These are phyloP conservation scores for Malus hybrid DNA, from an alignment of 331 rosid genomes.

Conservation along the genomic window DNA sequence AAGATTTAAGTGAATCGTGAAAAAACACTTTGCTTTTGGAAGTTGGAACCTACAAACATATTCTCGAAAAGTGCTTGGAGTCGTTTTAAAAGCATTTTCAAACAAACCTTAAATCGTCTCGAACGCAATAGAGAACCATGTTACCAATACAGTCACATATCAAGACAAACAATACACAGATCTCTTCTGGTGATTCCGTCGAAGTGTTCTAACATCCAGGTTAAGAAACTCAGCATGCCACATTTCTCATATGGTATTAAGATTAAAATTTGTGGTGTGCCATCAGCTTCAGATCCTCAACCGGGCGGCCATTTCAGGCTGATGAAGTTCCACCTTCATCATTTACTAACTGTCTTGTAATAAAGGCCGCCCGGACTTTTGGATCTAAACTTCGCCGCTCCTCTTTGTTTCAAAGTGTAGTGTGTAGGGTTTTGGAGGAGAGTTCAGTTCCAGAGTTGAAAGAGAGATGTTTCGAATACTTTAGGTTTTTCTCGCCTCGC, in stretches of 20 bases:
- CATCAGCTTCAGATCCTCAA: constrained; percentile 24
- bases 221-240: background rate
- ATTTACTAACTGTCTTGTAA: constrained; percentile 22
- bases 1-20: too few species aligned
- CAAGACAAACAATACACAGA: background rate
- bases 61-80: too few species aligned
- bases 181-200: background rate
- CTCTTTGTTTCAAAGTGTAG: too few species aligned
- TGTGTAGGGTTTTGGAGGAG: background rate
- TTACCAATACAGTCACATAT: background rate
- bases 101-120: too few species aligned
- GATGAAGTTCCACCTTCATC: too few species aligned
- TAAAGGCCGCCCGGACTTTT: too few species aligned
- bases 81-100: too few species aligned
- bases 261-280: background rate
- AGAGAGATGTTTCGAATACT: background rate
- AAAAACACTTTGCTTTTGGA: too few species aligned
- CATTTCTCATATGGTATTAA: background rate
- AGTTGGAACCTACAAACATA: too few species aligned
- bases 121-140: background rate
- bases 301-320: constrained; percentile 78
- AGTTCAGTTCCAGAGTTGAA: background rate
- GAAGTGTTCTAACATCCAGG: background rate
- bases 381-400: background rate
- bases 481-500: background rate